phyloP scores from a whole-genome alignment of 2,329 filamentous ascomycete genomes.

The Diaporthe amygdali region DNA sequence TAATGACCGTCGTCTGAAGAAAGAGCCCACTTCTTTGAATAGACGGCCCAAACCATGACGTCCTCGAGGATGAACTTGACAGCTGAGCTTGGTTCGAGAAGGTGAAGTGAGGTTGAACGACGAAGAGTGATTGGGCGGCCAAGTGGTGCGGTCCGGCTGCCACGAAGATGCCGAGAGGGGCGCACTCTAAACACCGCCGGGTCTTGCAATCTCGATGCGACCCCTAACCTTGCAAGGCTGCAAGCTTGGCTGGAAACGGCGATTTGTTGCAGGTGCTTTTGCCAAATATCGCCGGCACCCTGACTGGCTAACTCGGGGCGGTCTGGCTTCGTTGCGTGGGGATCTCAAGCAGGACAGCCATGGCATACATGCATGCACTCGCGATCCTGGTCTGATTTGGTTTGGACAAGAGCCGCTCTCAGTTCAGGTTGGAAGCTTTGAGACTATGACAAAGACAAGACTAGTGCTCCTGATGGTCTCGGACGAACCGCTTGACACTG shows the following conservation, averaged over 20 bases:
- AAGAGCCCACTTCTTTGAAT: neutral
- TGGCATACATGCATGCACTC: neutral
- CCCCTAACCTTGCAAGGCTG: slow-evolving; percentile 12
- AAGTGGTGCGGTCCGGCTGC: slow-evolving; percentile 1
- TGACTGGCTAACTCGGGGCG: neutral
- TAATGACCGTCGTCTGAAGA: neutral
- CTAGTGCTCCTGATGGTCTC: neutral
- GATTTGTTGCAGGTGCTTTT: slow-evolving; percentile 13
- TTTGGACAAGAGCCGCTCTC: neutral
- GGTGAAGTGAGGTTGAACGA: neutral
- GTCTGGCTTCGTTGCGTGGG: neutral
- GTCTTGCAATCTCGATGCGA: neutral
- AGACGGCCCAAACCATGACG: neutral
- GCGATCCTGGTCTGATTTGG: neutral
- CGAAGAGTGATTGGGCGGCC: neutral
- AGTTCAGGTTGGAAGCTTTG: neutral
- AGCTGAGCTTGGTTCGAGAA: slow-evolving; percentile 4
- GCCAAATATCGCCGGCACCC: slow-evolving; percentile 2
- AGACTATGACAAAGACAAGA: neutral
- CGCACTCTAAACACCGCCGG: neutral
- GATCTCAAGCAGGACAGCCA: neutral
- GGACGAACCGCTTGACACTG: neutral
- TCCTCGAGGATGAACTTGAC: slow-evolving; percentile 9
- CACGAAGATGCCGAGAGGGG: slow-evolving; percentile 3
- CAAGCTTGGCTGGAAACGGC: neutral